Percentiles rank a stretch among this genome's conserved stretches.
Conservation (phyloP, 352 stramenopile species). For the Phytopythium oedochilum region DNA sequence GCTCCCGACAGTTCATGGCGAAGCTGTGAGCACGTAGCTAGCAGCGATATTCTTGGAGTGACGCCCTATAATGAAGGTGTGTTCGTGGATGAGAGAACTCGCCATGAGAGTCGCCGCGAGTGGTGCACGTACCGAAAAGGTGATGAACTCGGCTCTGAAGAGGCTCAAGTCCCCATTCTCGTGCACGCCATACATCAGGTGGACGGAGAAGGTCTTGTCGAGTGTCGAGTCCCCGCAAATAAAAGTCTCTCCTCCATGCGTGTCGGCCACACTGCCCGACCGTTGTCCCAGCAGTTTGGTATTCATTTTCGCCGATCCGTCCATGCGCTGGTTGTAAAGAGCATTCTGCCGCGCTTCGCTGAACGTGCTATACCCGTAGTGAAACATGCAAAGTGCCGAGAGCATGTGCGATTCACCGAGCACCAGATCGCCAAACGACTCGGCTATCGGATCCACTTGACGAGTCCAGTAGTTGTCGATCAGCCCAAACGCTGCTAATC, state of each 20-base stretch:
- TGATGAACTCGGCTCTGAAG: conserved; percentile 60
- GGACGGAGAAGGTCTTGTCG: conserved; percentile 55
- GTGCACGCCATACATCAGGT: conserved; percentile 62
- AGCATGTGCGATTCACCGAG: conserved; percentile 69
- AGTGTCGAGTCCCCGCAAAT: conserved; percentile 56
- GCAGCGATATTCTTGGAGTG: conserved; percentile 48
- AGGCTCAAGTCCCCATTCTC: conserved; percentile 70
- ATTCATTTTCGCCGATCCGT: conserved; percentile 54
- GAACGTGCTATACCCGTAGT: conserved; percentile 60
- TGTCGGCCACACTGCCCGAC: conserved; percentile 49
- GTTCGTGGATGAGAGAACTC: background rate
- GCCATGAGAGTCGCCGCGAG: background rate
- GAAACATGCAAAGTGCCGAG: conserved; percentile 60
- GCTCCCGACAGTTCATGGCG: conserved; percentile 40
- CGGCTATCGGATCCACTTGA: conserved; percentile 12
- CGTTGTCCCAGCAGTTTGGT: conserved; percentile 54
- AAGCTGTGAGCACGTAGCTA: conserved; percentile 45
- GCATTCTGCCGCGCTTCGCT: conserved; percentile 51
- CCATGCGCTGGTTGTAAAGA: conserved; percentile 63
- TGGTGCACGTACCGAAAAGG: conserved; percentile 54
- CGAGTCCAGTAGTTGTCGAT: conserved; percentile 35
- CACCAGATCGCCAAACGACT: conserved; percentile 48
- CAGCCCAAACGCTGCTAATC: conserved; percentile 18
- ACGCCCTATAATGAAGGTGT: conserved; percentile 25
- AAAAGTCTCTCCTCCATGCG: conserved; percentile 53